phyloP scores from a whole-genome alignment of 805 yeast genomes.

The Brettanomyces sp. region DNA sequence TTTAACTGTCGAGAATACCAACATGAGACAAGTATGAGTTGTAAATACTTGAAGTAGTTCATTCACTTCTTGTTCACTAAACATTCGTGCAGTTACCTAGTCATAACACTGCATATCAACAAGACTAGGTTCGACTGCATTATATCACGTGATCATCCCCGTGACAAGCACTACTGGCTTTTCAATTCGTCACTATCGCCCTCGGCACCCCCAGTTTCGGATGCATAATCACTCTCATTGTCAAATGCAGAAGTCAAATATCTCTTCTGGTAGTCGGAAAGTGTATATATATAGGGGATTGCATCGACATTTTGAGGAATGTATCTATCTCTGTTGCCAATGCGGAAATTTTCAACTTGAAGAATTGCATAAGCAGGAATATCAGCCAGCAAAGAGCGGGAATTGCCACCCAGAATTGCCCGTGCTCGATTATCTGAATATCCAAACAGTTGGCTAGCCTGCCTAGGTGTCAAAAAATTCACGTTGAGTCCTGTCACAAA shows the following conservation, averaged over 20 bases:
- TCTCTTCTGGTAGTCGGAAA: not conserved
- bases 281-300: slow-evolving; percentile 9
- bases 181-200: not conserved
- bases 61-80: not conserved
- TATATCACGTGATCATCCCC: not conserved
- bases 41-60: not conserved
- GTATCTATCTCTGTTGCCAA: slow-evolving; percentile 15
- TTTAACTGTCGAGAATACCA: too few species aligned
- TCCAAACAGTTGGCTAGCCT: slow-evolving; percentile 6
- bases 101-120: too few species aligned
- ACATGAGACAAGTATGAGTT: not conserved
- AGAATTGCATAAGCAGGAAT: slow-evolving; percentile 8
- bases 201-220: not conserved
- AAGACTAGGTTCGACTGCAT: not conserved
- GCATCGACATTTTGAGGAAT: slow-evolving; percentile 7
- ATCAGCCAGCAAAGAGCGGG: not conserved
- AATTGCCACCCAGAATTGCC: not conserved
- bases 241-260: not conserved
- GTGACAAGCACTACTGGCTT: not conserved
- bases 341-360: slow-evolving; percentile 7
- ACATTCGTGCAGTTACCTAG: too few species aligned
- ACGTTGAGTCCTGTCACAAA: slow-evolving; percentile 6
- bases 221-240: too few species aligned
- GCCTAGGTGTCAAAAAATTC: slow-evolving; percentile 8
- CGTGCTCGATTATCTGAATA: not conserved